Conservation (phyloP, 169 alveolate genomes). For the Plasmodium vivax region DNA sequence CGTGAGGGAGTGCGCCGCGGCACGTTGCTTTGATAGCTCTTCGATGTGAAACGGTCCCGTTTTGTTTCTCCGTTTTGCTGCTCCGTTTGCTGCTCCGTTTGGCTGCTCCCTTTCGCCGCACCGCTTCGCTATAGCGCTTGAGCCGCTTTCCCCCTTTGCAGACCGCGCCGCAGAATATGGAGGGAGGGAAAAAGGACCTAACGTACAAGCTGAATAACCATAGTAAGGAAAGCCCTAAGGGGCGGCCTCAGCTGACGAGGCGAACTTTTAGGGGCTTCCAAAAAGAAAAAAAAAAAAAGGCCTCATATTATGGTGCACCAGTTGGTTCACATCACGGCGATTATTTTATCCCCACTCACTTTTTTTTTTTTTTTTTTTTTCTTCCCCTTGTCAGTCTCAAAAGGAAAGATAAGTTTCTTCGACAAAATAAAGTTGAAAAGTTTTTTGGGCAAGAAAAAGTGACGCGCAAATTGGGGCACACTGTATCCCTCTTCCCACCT, state of each 20-base stretch:
- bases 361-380: background rate
- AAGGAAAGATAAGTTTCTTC: slow-evolving; percentile 11
- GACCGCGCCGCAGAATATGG: background rate
- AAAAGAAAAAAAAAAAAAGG: background rate
- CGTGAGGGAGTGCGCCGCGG: background rate
- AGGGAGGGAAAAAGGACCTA: background rate
- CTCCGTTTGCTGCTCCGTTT: no score
- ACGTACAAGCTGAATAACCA: slow-evolving; percentile 15
- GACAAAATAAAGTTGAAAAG: slow-evolving; percentile 53
- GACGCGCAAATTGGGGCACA: background rate
- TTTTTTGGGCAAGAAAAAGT: slow-evolving; percentile 35
- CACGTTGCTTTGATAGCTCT: no score
- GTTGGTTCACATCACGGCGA: background rate
- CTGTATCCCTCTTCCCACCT: background rate
- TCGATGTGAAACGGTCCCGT: background rate
- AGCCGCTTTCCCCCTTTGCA: background rate
- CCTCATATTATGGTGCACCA: background rate
- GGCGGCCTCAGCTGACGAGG: background rate
- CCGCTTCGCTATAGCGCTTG: background rate
- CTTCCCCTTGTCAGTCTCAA: background rate
- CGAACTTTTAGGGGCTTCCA: background rate
- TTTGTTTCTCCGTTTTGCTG: background rate
- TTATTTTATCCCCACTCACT: background rate
- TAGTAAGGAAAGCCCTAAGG: background rate
- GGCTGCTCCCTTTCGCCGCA: no score